These are phyloP conservation scores for Paramarasmius palmivorus DNA, from an alignment of 1,284 basidiomycete genomes.

Conservation along the genomic window DNA sequence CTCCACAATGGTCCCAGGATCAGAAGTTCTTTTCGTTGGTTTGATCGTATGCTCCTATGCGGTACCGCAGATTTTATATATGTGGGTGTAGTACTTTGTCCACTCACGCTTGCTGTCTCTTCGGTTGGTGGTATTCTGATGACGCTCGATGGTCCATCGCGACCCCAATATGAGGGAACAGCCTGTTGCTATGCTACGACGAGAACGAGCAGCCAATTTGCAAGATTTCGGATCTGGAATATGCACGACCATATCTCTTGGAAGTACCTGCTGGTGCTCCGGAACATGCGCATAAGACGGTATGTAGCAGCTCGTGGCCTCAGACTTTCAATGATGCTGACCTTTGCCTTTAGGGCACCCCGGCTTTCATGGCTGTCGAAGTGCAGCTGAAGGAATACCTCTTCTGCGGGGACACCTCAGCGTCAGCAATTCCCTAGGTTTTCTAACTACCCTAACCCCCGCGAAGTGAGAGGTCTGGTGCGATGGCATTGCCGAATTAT, in stretches of 20 bases:
- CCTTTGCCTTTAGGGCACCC: neutral
- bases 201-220: neutral
- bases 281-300: neutral
- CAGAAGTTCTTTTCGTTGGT: neutral
- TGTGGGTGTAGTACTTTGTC: neutral
- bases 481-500: no score
- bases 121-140: neutral
- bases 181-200: neutral
- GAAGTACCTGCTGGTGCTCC: neutral
- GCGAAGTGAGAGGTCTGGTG: neutral
- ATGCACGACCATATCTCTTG: neutral
- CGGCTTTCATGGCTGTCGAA: neutral
- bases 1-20: neutral
- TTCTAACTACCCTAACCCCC: neutral
- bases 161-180: neutral
- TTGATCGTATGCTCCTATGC: neutral
- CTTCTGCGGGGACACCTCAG: neutral
- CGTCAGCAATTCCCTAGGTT: neutral
- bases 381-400: neutral
- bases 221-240: neutral
- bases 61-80: neutral
- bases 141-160: neutral
- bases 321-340: no score
- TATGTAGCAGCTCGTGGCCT: neutral
- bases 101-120: neutral